Base-by-base conservation (phyloP, 345 rosid species). In the Brassica carinata region DNA sequence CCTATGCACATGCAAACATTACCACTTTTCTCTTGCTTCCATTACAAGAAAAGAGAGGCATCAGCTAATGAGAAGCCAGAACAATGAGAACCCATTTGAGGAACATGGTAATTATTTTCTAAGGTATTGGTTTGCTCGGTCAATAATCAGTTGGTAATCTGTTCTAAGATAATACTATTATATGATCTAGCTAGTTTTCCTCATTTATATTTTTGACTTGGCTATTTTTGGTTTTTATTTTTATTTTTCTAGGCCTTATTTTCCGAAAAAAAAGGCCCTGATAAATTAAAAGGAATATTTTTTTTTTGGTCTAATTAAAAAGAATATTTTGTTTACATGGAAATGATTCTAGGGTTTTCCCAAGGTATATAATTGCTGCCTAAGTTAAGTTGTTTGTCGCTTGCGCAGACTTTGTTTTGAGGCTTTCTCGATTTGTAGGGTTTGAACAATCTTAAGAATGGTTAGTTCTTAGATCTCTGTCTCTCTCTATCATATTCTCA, bases 31-130 rank as follows among this genome's bases (percentile, higher is more conserved):
- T 48, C 6, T 48, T 13, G 15, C 57, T 48, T 48, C 17, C 57
- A 48, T 40, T 15, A 27, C 31, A 82, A 90, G 94, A 90, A 90
- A 87, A 71, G 86, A 73, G 90, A 90, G 34, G 90, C 90, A 10
- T 88, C 89, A 40, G 81, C 90, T 2, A 91, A 92, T 34, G 91
- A 14, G 92, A 88, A 19, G 23, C 23, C 23, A 19, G 23, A 69
- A 82, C 95, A 26, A 9, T 61, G 31, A 61, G 10, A 8, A 59
- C 19, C 64, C 8, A 40, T 13, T 40, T 9, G 48, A 8, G 48
- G 48, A 40, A 40, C 48, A 8, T 40, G 48, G 48, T 40, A 40
- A 40, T 38, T 7, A 40, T 40, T 91, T 90, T 40, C 48, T 40
- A 40, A 33, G 48, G 48, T 40, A 40, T 13, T 13, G 55, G 53